A percentile compares a stretch with the other conserved stretches of the same genome.
These are phyloP conservation scores for Nephelium lappaceum DNA, from an alignment of 345 rosid species.

Conservation along the genomic window DNA sequence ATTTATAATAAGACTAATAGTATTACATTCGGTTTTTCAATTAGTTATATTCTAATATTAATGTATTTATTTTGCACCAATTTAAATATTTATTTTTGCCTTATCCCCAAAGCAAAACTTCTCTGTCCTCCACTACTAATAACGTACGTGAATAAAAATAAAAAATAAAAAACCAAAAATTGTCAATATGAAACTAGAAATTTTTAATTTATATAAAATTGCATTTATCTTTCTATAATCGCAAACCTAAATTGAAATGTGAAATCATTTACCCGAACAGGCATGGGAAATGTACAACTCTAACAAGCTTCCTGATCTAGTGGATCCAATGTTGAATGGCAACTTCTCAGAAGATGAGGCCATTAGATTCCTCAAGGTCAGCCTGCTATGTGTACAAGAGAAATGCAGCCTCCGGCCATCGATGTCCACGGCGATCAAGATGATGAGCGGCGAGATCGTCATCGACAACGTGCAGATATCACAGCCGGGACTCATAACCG, in stretches of 20 bases:
- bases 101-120: neutral
- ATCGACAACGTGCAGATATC: constrained; percentile 4
- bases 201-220: no score
- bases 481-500: constrained; percentile 23
- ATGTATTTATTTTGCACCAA: no score
- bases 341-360: constrained; percentile 29
- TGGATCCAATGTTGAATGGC: constrained; percentile 33
- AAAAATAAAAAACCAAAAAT: no score
- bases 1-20: no score
- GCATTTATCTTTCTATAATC: neutral
- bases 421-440: constrained; percentile 32
- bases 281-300: constrained; percentile 42
- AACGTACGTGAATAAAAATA: no score
- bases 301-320: constrained; percentile 19
- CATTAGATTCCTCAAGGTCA: constrained; percentile 27
- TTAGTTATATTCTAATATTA: no score
- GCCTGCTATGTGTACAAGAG: constrained; percentile 39
- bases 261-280: constrained; percentile 16
- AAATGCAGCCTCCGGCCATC: constrained; percentile 26
- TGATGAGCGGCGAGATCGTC: constrained; percentile 34
- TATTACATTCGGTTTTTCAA: no score
- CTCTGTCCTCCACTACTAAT: no score
- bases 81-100: no score
- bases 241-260: neutral
- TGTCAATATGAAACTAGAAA: no score